Conservation (phyloP, 2,329 filamentous ascomycete species). For the Alternaria metachromatica region DNA sequence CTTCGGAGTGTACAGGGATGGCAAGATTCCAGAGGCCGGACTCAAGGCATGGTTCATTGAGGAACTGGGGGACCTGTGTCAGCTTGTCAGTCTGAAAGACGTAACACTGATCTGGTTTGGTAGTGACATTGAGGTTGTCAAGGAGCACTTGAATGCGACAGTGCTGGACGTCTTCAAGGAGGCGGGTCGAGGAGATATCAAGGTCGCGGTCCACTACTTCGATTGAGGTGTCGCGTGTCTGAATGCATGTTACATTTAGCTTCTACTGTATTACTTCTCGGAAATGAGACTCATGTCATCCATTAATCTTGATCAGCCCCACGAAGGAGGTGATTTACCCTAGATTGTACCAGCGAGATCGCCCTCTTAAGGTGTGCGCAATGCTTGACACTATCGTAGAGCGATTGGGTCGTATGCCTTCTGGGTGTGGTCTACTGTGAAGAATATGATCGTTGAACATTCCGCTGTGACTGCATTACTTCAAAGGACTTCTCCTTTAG, state of each 20-base stretch:
- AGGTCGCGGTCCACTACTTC: neutral
- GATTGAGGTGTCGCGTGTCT: neutral
- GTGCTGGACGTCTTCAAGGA: neutral
- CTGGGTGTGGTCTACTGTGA: neutral
- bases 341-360: neutral
- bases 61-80: neutral
- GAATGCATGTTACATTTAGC: neutral
- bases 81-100: neutral
- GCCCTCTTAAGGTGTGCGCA: neutral
- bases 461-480: neutral
- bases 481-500: neutral
- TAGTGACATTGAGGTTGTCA: neutral
- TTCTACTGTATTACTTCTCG: neutral
- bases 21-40: neutral
- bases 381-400: neutral
- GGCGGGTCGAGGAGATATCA: neutral
- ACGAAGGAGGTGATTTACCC: accelerated
- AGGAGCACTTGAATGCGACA: neutral
- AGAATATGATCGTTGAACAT: neutral
- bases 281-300: neutral
- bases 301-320: neutral
- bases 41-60: slow-evolving; percentile 1
- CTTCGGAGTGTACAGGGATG: slow-evolving; percentile 4
- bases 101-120: slow-evolving; percentile 4
- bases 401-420: neutral